These are phyloP conservation scores for Hysterangium stoloniferum DNA, from an alignment of 768 basidiomycete species.

Conservation along the genomic window DNA sequence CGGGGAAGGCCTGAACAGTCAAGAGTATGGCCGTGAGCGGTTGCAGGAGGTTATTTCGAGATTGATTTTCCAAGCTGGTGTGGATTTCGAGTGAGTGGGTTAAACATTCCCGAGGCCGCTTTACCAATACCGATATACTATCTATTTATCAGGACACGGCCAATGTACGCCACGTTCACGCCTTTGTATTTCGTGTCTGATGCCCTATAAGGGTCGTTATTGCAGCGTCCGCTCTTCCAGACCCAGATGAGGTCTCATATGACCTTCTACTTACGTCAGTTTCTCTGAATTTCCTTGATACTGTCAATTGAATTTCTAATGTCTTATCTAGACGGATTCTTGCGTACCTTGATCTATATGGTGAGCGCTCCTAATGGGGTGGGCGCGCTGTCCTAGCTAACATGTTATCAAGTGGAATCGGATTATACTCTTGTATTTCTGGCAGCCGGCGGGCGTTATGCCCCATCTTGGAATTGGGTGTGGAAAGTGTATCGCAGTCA, in stretches of 20 bases:
- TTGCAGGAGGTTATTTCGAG: constrained; percentile 59
- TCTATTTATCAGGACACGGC: constrained; percentile 54
- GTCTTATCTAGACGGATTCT: constrained; percentile 56
- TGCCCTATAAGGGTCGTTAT: constrained; percentile 59
- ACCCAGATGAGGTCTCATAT: constrained; percentile 69
- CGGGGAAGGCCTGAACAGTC: constrained; percentile 1
- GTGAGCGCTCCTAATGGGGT: constrained; percentile 30
- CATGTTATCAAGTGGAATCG: constrained; percentile 54
- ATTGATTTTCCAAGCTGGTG: constrained; percentile 83
- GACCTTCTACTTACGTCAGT: constrained; percentile 68
- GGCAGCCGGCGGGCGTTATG: constrained; percentile 66
- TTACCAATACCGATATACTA: too few species aligned
- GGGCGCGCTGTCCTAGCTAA: not conserved
- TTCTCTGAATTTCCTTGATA: not conserved
- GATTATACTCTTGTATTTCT: constrained; percentile 88
- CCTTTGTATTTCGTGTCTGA: constrained; percentile 5
- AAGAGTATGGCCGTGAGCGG: constrained; percentile 29
- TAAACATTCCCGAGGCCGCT: too few species aligned
- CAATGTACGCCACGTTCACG: constrained; percentile 51
- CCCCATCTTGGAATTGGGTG: constrained; percentile 83
- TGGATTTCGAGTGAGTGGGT: constrained; percentile 76
- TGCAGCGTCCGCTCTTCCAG: constrained; percentile 75
- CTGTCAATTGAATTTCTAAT: constrained; percentile 13
- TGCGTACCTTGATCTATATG: constrained; percentile 73
- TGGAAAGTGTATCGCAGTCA: constrained; percentile 81